These are phyloP conservation scores for Ocimum tenuiflorum DNA, from an alignment of 257 asterid genomes.

Conservation along the genomic window DNA sequence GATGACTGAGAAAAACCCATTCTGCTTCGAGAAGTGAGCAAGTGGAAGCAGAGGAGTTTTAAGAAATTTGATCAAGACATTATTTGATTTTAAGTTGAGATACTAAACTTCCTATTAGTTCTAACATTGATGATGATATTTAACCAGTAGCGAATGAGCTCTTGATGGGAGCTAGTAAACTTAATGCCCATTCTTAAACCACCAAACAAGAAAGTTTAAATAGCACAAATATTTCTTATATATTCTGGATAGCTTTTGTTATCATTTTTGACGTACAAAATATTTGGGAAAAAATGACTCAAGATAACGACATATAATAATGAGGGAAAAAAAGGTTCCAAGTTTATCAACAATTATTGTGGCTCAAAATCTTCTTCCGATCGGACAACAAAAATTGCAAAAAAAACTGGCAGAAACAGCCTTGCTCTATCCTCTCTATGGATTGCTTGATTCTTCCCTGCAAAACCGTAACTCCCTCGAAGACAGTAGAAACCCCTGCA, in stretches of 20 bases:
- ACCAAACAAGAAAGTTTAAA: too few relatives aligned
- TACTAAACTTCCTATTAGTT: too few relatives aligned
- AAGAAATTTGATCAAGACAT: slow-evolving; percentile 22
- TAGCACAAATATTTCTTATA: too few relatives aligned
- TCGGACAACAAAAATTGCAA: not conserved
- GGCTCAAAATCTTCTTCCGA: slow-evolving; percentile 12
- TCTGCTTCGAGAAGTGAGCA: slow-evolving; percentile 20
- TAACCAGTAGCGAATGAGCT: slow-evolving; percentile 24
- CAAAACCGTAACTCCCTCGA: slow-evolving; percentile 32
- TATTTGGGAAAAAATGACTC: not conserved
- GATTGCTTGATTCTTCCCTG: slow-evolving; percentile 53
- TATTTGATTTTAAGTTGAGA: not conserved
- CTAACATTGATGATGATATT: slow-evolving; percentile 9
- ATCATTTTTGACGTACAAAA: too few relatives aligned
- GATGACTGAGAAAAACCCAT: slow-evolving; percentile 92
- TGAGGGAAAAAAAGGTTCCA: not conserved
- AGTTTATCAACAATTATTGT: slow-evolving; percentile 2
- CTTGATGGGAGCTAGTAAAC: not conserved
- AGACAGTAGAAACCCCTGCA: slow-evolving; percentile 24
- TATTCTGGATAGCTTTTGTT: too few relatives aligned
- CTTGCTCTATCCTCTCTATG: slow-evolving; percentile 24
- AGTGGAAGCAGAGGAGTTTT: too few relatives aligned
- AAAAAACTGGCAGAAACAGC: not conserved
- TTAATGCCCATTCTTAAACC: too few relatives aligned
- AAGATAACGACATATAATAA: not conserved